Base-by-base conservation (phyloP, 306 rosid genomes). In the Coriaria nepalensis region DNA sequence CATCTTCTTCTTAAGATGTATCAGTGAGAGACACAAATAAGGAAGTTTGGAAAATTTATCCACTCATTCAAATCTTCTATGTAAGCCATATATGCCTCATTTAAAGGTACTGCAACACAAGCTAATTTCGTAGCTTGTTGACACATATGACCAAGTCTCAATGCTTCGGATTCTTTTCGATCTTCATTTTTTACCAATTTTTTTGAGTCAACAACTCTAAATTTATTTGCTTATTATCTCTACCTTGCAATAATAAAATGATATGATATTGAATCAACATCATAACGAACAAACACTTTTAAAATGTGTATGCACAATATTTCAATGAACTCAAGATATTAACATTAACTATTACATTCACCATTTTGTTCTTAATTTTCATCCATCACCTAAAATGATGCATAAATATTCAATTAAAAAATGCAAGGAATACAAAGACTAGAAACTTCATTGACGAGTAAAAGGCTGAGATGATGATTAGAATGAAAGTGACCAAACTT, bases 191-290 rank as follows among this genome's bases (percentile, higher is more conserved):
- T 52, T 6, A 15, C 57, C 35, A 52, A 39, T 2, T 4, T 0
- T 38, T 10, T 38, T 2, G 13, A 52, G 37, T 39, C 6, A 6
- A 10, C 20, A 8, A 39, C 13, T 8, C 45, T 52, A 52, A 52
- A 52, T 39, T 52, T 20, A 6, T 52, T 52, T 52, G 52, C 39
- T 10, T 48, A 5, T 33, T 33, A 8, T 34, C 12, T 48, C 35
- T 36, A 39, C 40, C 35, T 37, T 52, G 8, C 4, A 6, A 52
- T 13, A 52, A 39, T 15, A 15, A 52, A 52, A 52, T 52, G 10
- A 9, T 39, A 0, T 11, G 37, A 13, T 15, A 52, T 10, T 15
- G 8, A 4, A 52, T 52, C 55, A 50, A 50, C 37, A 3, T 20
- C 29, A 3, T 1, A 3, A 3, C 3, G 29, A 20, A 20, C 29